Conservation (phyloP, 2,329 filamentous ascomycete species). For the Zymoseptoria passerinii region DNA sequence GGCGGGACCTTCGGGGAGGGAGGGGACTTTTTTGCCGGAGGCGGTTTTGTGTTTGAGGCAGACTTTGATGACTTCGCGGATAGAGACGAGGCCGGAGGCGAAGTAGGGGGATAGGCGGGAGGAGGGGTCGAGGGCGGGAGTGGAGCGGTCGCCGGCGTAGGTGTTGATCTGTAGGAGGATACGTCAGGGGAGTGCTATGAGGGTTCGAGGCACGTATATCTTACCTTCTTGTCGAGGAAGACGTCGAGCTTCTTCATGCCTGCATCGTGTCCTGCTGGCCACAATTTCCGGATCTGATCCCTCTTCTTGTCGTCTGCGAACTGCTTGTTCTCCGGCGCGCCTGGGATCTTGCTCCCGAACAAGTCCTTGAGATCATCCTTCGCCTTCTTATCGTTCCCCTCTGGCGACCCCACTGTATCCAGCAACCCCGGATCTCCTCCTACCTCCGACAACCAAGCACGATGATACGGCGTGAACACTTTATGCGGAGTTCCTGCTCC, state of each 20-base stretch:
- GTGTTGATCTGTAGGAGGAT: slow-evolving; percentile 20
- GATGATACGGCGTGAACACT: slow-evolving; percentile 46
- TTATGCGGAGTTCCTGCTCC: slow-evolving; percentile 41
- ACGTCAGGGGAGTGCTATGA: neutral
- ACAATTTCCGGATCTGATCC: slow-evolving; percentile 36
- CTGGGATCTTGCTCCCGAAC: slow-evolving; percentile 46
- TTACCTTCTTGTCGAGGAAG: slow-evolving; percentile 34
- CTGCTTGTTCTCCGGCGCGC: slow-evolving; percentile 34
- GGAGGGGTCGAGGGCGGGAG: slow-evolving; percentile 36
- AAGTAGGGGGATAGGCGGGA: slow-evolving; percentile 39
- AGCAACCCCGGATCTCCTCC: slow-evolving; percentile 37
- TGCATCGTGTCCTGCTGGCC: slow-evolving; percentile 39
- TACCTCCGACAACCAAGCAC: slow-evolving; percentile 38
- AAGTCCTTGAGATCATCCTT: slow-evolving; percentile 45
- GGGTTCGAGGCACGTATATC: neutral
- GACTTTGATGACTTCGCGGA: slow-evolving; percentile 39
- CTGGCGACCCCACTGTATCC: slow-evolving; percentile 35
- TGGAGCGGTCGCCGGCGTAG: slow-evolving; percentile 36
- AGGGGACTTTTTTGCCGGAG: slow-evolving; percentile 35
- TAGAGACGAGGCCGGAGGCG: slow-evolving; percentile 37
- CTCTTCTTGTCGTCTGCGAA: slow-evolving; percentile 33
- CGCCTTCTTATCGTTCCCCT: slow-evolving; percentile 37
- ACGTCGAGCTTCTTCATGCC: slow-evolving; percentile 34
- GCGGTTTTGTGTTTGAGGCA: slow-evolving; percentile 36
- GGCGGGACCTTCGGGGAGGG: slow-evolving; percentile 30